Percentiles rank a stretch among this genome's conserved stretches.
These are phyloP conservation scores for Rhodotorula sp. DNA, from an alignment of 1,284 basidiomycete species.

Conservation along the genomic window DNA sequence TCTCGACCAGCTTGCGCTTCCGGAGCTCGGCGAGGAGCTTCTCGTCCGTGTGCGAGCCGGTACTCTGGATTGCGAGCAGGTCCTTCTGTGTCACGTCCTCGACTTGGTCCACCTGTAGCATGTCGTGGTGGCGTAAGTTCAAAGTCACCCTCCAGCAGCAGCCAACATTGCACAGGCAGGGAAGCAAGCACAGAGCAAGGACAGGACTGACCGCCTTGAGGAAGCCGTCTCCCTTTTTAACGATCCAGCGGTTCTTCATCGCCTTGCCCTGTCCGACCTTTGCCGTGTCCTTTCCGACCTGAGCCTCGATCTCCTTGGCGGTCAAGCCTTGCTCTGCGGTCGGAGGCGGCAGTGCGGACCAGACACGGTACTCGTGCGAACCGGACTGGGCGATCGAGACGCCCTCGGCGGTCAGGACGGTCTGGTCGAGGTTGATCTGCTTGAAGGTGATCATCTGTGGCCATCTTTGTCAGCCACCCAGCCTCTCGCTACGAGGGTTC, in stretches of 20 bases:
- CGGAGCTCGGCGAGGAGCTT: slow-evolving; percentile 78
- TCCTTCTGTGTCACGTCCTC: slow-evolving; percentile 72
- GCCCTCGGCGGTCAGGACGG: slow-evolving; percentile 77
- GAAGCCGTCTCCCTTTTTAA: slow-evolving; percentile 83
- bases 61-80: slow-evolving; percentile 69
- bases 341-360: slow-evolving; percentile 66
- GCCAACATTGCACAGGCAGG: background rate
- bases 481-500: background rate
- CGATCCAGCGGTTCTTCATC: slow-evolving; percentile 97
- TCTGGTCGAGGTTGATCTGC: slow-evolving; percentile 70
- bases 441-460: slow-evolving; percentile 79
- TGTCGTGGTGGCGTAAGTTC: background rate
- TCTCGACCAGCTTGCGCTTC: slow-evolving; percentile 77
- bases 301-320: slow-evolving; percentile 49
- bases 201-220: slow-evolving; percentile 72
- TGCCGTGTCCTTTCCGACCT: slow-evolving; percentile 75
- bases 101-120: slow-evolving; percentile 56
- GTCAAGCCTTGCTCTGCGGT: slow-evolving; percentile 19
- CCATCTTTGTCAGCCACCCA: background rate
- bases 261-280: slow-evolving; percentile 90
- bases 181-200: slow-evolving; percentile 35
- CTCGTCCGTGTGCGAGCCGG: slow-evolving; percentile 65
- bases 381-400: slow-evolving; percentile 71
- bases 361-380: slow-evolving; percentile 92
- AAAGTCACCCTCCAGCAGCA: too few relatives aligned